These are phyloP conservation scores for Calonectria montana DNA, from an alignment of 2,329 filamentous ascomycete species.

Conservation along the genomic window DNA sequence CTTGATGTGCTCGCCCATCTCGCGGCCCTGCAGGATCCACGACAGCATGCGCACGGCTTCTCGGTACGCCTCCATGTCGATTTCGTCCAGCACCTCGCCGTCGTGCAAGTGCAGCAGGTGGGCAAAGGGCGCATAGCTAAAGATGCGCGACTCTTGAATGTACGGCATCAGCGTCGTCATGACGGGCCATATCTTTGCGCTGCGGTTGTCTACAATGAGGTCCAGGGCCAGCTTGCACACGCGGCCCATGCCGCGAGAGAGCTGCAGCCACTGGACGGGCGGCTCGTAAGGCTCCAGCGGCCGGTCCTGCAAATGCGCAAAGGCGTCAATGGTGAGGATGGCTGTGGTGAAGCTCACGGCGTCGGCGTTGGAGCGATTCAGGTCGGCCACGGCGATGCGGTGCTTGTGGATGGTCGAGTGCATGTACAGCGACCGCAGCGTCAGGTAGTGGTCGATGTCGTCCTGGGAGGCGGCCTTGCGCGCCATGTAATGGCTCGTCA, in stretches of 20 bases:
- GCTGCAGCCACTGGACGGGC: conserved; percentile 40
- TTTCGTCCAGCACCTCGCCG: conserved; percentile 10
- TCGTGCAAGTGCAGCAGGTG: conserved; percentile 14
- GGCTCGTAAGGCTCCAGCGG: conserved; percentile 31
- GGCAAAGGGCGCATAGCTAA: conserved; percentile 22
- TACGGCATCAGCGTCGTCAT: conserved; percentile 22
- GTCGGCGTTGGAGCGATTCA: conserved; percentile 30
- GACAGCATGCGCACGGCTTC: conserved; percentile 29
- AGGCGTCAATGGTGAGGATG: conserved; percentile 35
- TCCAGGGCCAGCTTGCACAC: conserved; percentile 27
- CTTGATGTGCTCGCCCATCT: conserved; percentile 27
- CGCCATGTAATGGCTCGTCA: conserved; percentile 34
- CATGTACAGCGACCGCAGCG: conserved; percentile 33
- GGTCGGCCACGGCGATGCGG: conserved; percentile 22
- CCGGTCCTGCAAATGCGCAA: conserved; percentile 31
- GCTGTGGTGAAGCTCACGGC: conserved; percentile 37
- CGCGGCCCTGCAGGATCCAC: conserved; percentile 27
- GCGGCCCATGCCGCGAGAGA: conserved; percentile 35
- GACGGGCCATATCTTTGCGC: conserved; percentile 29
- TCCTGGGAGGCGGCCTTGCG: background rate
- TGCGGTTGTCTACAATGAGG: conserved; percentile 24
- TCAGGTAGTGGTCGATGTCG: conserved; percentile 11
- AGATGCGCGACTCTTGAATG: background rate
- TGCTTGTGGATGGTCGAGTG: conserved; percentile 35
- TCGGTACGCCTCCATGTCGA: conserved; percentile 31